Evolutionary conservation across 371 early-diverging fungal species (phyloP), one percentile per base, ranked within the genome.

Genomic region (Hamiltosporidium tvaerminnensis): DNA sequence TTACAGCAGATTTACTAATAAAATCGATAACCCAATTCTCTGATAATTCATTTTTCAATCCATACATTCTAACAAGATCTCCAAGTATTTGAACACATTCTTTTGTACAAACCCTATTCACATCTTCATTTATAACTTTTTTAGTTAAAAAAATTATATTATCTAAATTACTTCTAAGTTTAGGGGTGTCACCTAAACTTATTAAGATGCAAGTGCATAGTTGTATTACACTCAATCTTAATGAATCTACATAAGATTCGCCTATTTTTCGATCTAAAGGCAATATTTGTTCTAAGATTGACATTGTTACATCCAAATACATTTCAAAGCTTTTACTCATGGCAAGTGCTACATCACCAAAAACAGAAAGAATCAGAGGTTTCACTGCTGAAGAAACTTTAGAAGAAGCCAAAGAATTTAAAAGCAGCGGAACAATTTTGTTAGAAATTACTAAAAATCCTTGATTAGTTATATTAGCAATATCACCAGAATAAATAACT

Each of bases 261-360:
- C 67, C 57, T 7, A 1, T 10, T 32, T 48, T 37, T 36, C 64
- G 36, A 9, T 57, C 52, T 49, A 67, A 53, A 50, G 41, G 52
- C 9, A 52, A 30, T 35, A 67, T 71, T 35, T 63, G 63, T n/a
- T 31, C 16, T 31, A 67, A 50, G 1, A 67, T 52, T 35, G 37
- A 47, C 16, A 65, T 41, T 23, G 57, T 36, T 56, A 68, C 52
- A 12, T 67, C 68, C n/a, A 72, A 7, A 52, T 77, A 74, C 44
- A 52, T 67, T 14, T 72, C 70, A 65, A 77, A 77, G 16, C 57
- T 52, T 48, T 33, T 56, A 5, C 72, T 74, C 12, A 77, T 39
- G 37, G 74, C 41, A 14, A 77, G 49, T 7, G 74, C 67, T 31
- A 77, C 67, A 65, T 77, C 77, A 14, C 73, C 72, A 62, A 77